phyloP scores from a whole-genome alignment of 2,329 filamentous ascomycete species.

The Lithohypha guttulata region DNA sequence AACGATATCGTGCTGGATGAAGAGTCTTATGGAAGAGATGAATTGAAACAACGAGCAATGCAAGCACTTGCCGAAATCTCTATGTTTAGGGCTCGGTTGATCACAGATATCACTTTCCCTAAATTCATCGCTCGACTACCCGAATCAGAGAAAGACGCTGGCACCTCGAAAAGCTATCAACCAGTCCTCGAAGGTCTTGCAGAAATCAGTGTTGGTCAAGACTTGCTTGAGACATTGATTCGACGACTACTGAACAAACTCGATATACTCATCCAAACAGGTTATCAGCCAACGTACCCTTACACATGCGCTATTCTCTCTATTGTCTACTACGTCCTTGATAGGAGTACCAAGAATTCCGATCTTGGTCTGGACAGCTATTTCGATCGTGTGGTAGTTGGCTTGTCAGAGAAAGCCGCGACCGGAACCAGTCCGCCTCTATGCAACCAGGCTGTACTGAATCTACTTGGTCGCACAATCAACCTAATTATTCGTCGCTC shows the following conservation, averaged over 20 bases:
- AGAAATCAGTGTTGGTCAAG: conserved; percentile 51
- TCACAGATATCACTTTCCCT: conserved; percentile 55
- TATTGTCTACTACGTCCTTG: conserved; percentile 52
- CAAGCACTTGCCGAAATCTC: conserved; percentile 50
- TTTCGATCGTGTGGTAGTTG: conserved; percentile 41
- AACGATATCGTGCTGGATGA: conserved; percentile 52
- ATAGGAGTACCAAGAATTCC: conserved; percentile 17
- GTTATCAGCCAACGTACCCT: conserved; percentile 33
- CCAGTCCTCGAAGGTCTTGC: conserved; percentile 53
- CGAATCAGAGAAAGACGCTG: conserved; percentile 41
- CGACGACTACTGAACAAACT: conserved; percentile 54
- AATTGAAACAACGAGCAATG: conserved; percentile 50
- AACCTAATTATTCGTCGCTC: conserved; percentile 49
- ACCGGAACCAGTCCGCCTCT: conserved; percentile 28
- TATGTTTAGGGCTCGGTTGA: conserved; percentile 49
- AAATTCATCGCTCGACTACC: conserved; percentile 55
- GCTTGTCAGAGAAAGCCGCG: conserved; percentile 31
- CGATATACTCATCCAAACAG: conserved; percentile 43
- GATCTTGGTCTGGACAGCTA: conserved; percentile 29
- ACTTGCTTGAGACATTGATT: conserved; percentile 54
- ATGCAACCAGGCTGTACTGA: conserved; percentile 43
- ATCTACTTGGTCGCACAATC: conserved; percentile 50
- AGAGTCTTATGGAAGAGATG: conserved; percentile 44
- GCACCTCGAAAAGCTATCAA: conserved; percentile 34
- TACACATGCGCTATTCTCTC: conserved; percentile 52